Evolutionary conservation across 169 alveolate species (phyloP).

Genomic region (Plasmodium inui): DNA sequence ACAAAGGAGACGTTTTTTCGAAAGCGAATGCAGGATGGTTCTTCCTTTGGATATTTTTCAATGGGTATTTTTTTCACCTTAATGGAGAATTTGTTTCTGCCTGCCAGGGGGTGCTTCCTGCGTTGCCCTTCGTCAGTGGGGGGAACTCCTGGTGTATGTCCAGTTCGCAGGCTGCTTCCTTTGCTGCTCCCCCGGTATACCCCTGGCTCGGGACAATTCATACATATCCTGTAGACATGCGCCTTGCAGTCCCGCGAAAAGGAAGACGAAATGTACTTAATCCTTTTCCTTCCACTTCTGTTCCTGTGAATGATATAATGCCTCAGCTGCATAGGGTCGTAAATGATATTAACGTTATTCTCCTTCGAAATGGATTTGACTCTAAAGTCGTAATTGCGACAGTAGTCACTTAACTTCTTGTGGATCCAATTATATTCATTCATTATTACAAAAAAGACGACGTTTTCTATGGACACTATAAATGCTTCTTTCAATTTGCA

Average conservation of each 20-base stretch:
- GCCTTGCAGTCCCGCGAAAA: neutral
- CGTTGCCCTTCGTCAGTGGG: neutral
- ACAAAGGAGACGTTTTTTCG: constrained; percentile 14
- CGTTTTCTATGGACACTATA: constrained; percentile 46
- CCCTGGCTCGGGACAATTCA: neutral
- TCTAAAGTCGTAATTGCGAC: neutral
- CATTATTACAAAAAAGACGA: constrained; percentile 14
- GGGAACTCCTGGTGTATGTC: neutral
- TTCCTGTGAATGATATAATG: neutral
- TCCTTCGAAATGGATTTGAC: neutral
- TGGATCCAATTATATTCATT: neutral
- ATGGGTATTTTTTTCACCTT: constrained; percentile 1
- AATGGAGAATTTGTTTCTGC: neutral
- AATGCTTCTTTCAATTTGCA: neutral
- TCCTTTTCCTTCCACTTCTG: neutral
- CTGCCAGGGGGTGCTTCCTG: neutral
- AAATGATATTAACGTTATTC: neutral
- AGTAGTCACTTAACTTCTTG: neutral
- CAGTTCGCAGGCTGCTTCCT: neutral
- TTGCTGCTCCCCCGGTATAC: neutral
- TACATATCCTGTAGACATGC: neutral
- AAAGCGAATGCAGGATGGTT: neutral
- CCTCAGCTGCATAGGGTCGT: constrained; percentile 17
- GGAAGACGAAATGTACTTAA: neutral
- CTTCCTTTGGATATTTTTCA: neutral